Conservation (phyloP, 139 green algal species). For the Chlamydomonas sphaeroides region DNA sequence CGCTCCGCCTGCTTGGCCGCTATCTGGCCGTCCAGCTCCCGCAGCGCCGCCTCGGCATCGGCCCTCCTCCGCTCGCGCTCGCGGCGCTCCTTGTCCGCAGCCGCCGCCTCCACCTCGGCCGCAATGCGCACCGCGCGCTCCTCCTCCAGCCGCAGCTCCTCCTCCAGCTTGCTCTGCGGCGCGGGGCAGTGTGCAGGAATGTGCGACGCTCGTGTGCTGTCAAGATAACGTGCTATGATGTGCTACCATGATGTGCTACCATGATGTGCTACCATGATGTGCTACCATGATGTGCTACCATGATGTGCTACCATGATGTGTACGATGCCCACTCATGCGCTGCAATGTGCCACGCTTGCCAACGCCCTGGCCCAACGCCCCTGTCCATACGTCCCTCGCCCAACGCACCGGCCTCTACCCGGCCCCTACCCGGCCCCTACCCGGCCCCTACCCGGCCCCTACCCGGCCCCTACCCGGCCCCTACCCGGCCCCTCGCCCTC, state of each 20-base stretch:
- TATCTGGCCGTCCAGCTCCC: constrained; percentile 8
- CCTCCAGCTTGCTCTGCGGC: constrained; percentile 3
- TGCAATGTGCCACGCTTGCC: no score
- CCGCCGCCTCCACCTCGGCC: constrained; percentile 10
- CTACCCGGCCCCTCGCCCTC: neutral
- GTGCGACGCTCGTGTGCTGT: no score
- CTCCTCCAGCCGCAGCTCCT: neutral
- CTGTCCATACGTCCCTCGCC: no score
- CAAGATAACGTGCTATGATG: neutral
- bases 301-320: no score
- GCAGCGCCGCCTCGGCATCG: neutral
- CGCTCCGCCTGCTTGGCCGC: constrained; percentile 11
- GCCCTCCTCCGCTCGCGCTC: neutral
- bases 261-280: no score
- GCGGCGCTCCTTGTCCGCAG: neutral
- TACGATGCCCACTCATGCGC: no score
- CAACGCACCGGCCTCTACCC: no score
- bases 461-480: neutral
- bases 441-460: neutral
- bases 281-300: no score
- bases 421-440: no score
- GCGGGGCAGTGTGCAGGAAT: no score
- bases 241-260: no score
- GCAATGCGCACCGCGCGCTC: constrained; percentile 9
- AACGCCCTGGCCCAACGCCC: no score